Evolutionary conservation across 352 stramenopile species (phyloP).

Genomic region (Phytophthora lateralis): DNA sequence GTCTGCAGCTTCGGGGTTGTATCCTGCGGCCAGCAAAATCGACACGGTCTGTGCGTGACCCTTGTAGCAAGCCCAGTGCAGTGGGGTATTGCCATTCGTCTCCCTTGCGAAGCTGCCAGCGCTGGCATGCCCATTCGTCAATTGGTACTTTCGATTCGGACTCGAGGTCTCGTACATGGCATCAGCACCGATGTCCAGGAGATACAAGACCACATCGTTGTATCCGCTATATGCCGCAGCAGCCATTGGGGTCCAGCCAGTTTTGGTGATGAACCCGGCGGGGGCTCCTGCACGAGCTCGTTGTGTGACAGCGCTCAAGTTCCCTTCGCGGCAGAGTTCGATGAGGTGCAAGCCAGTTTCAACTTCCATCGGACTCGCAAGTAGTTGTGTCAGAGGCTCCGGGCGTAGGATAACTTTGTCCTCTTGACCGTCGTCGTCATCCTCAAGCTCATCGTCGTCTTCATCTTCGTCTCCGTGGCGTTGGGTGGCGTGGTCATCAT

Average conservation of each 20-base stretch:
- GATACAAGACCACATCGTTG: conserved; percentile 68
- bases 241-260: conserved; percentile 73
- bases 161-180: conserved; percentile 68
- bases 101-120: conserved; percentile 11
- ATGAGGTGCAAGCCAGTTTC: conserved; percentile 65
- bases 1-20: conserved; percentile 69
- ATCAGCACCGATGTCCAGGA: conserved; percentile 74
- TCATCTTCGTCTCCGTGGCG: conserved; percentile 7
- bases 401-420: conserved; percentile 63
- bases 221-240: conserved; percentile 69
- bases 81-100: conserved; percentile 57
- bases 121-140: conserved; percentile 16
- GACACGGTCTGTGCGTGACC: conserved; percentile 70
- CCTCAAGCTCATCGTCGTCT: conserved; percentile 44
- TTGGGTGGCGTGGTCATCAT: conserved; percentile 9
- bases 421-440: conserved; percentile 30
- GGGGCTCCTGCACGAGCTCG: conserved; percentile 54
- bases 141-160: conserved; percentile 19
- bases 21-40: conserved; percentile 71
- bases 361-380: conserved; percentile 53
- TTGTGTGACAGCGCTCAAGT: conserved; percentile 40
- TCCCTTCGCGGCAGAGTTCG: conserved; percentile 61
- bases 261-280: conserved; percentile 76
- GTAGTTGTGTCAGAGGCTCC: conserved; percentile 62
- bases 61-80: conserved; percentile 90